Percentiles rank a stretch among this genome's conserved stretches.
phyloP scores from a whole-genome alignment of 345 rosid genomes.

The Acer yangbiense region DNA sequence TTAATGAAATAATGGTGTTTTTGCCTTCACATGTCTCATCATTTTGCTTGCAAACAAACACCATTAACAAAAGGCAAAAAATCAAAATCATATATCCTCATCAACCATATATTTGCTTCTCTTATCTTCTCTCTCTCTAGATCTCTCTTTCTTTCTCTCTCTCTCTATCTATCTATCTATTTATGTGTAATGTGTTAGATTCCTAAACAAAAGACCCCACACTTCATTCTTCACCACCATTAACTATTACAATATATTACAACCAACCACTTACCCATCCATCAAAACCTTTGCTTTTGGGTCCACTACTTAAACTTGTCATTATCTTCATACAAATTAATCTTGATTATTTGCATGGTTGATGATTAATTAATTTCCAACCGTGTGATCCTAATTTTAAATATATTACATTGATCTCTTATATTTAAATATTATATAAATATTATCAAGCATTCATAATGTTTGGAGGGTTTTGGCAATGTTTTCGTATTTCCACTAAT shows the following conservation, averaged over 20 bases:
- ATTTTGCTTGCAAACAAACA: constrained; percentile 29
- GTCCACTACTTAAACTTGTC: constrained; percentile 18
- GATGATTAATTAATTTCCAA: not conserved
- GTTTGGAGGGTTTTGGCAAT: too few species aligned
- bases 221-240: constrained; percentile 2
- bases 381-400: not conserved
- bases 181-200: not conserved
- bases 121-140: not conserved
- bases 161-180: too few species aligned
- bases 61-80: constrained; percentile 1
- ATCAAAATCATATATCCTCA: not conserved
- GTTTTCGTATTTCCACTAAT: too few species aligned
- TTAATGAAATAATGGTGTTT: constrained; percentile 16
- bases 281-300: not conserved
- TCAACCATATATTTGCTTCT: constrained; percentile 7
- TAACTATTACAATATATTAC: not conserved
- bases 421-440: too few species aligned
- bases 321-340: not conserved
- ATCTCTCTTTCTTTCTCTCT: not conserved
- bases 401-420: too few species aligned
- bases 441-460: too few species aligned
- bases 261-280: constrained; percentile 14
- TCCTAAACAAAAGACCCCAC: constrained; percentile 19
- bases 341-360: not conserved
- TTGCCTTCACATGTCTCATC: constrained; percentile 29